Conservation (phyloP, 768 basidiomycete species). For the Suillus clintonianus region DNA sequence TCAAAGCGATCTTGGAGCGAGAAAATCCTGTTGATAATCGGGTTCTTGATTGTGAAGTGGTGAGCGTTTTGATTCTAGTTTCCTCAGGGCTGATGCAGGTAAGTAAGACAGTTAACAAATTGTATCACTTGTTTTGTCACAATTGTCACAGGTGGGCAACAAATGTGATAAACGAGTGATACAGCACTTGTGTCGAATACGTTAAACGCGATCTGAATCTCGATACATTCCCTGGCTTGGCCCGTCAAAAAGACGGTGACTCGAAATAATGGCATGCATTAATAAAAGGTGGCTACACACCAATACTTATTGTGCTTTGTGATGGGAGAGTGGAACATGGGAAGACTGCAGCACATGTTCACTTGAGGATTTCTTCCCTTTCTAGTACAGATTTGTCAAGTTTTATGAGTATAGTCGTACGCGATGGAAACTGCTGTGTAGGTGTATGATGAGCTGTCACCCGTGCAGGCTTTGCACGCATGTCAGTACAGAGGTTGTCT, state of each 20-base stretch:
- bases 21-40: slow-evolving; percentile 23
- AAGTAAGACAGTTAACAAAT: too few species aligned
- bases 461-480: slow-evolving; percentile 74
- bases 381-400: slow-evolving; percentile 91
- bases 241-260: too few species aligned
- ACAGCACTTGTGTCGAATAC: too few species aligned
- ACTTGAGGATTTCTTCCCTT: slow-evolving; percentile 89
- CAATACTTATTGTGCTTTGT: background rate
- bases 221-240: background rate
- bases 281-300: background rate
- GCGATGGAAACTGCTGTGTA: slow-evolving; percentile 72
- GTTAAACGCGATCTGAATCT: background rate
- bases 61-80: background rate
- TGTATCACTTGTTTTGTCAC: too few species aligned
- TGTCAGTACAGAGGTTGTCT: background rate
- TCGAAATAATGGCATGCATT: background rate
- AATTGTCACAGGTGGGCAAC: too few species aligned
- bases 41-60: slow-evolving; percentile 54
- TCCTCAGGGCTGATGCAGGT: too few species aligned
- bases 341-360: slow-evolving; percentile 19
- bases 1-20: background rate
- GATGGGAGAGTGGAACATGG: background rate
- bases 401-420: slow-evolving; percentile 97
- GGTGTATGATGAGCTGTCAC: slow-evolving; percentile 96
- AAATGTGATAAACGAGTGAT: too few species aligned